These are phyloP conservation scores for Leucaena leucocephala DNA, from an alignment of 306 rosid genomes.

Conservation along the genomic window DNA sequence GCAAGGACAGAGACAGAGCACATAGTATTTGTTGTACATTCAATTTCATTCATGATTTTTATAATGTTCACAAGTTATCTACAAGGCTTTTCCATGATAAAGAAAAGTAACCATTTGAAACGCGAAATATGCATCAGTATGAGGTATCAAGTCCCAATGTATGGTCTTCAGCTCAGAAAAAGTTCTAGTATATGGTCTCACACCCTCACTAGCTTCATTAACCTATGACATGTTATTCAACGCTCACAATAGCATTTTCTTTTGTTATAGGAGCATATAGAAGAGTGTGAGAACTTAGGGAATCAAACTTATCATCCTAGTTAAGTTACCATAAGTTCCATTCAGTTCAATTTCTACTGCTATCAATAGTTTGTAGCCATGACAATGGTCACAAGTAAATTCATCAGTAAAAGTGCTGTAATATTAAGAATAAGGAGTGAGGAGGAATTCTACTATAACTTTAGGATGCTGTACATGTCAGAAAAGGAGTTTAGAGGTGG, in stretches of 20 bases:
- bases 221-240: neutral
- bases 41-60: constrained; percentile 19
- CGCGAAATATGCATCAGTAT: constrained; percentile 14
- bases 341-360: constrained; percentile 24
- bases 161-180: neutral
- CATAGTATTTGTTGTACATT: constrained; percentile 7
- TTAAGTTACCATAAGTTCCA: neutral
- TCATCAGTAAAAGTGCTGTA: neutral
- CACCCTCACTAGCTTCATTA: neutral
- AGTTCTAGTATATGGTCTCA: neutral
- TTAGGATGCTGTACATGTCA: constrained; percentile 29
- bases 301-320: neutral
- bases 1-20: neutral
- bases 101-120: constrained; percentile 7
- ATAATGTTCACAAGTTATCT: neutral
- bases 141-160: constrained; percentile 21
- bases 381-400: constrained; percentile 7
- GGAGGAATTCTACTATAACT: constrained; percentile 10
- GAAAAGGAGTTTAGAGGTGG: constrained; percentile 9
- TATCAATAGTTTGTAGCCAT: neutral
- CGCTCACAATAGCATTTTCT: neutral
- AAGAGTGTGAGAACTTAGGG: constrained; percentile 6
- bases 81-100: neutral
- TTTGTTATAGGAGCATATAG: neutral
- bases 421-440: constrained; percentile 28